These are phyloP conservation scores for Pestalotiopsis sp. DNA, from an alignment of 2,329 filamentous ascomycete species.

Conservation along the genomic window DNA sequence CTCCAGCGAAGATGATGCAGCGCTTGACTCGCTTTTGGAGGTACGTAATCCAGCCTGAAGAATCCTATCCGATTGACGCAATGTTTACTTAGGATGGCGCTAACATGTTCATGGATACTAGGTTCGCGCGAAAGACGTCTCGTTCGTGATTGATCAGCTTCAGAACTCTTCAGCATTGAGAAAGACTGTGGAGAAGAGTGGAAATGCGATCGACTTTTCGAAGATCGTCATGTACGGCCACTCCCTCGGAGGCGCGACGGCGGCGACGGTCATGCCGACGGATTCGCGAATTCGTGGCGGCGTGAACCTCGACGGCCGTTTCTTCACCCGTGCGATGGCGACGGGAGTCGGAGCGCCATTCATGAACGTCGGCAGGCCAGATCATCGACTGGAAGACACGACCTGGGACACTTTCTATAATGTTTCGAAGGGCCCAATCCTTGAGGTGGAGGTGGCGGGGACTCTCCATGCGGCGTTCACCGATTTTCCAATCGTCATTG, in stretches of 20 bases:
- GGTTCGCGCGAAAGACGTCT: constrained; percentile 14
- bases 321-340: constrained; percentile 29
- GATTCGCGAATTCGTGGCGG: constrained; percentile 13
- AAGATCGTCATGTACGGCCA: constrained; percentile 15
- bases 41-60: not conserved
- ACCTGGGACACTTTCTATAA: constrained; percentile 36
- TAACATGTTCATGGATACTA: not conserved
- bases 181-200: not conserved
- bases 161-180: not conserved
- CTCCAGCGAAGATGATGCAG: constrained; percentile 12
- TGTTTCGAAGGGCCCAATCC: constrained; percentile 25
- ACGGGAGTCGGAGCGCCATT: constrained; percentile 33
- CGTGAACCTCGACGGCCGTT: constrained; percentile 11
- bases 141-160: constrained; percentile 17
- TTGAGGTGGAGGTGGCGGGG: constrained; percentile 26
- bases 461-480: constrained; percentile 35
- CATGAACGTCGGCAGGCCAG: constrained; percentile 31
- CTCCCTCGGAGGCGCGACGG: constrained; percentile 15
- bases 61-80: no score
- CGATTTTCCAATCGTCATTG: constrained; percentile 22
- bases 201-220: not conserved
- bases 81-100: no score
- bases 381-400: constrained; percentile 30
- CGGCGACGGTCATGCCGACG: constrained; percentile 2
- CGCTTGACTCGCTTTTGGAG: constrained; percentile 7